phyloP scores from a whole-genome alignment of 2,329 filamentous ascomycete genomes.

The Ascochyta lentis region DNA sequence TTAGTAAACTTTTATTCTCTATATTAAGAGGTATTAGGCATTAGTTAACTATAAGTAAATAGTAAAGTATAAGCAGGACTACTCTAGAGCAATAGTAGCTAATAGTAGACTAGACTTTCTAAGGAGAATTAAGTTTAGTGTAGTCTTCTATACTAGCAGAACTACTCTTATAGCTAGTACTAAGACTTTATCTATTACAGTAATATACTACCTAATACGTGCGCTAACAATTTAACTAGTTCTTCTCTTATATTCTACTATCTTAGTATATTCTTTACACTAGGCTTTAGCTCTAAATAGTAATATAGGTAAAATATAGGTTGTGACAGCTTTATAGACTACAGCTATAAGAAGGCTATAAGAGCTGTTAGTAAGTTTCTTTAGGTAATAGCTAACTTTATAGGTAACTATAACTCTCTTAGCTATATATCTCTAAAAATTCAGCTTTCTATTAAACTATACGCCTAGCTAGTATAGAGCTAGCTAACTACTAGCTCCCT shows the following conservation, averaged over 20 bases:
- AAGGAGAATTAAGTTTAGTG: background rate
- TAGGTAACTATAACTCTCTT: too few species aligned
- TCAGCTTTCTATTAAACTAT: background rate
- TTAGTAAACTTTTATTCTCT: background rate
- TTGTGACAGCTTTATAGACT: background rate
- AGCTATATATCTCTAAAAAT: background rate
- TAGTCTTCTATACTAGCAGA: background rate
- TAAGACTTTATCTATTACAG: background rate
- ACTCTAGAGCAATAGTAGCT: background rate
- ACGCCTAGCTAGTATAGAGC: background rate
- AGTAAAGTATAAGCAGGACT: background rate
- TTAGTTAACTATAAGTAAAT: background rate
- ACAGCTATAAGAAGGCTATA: background rate
- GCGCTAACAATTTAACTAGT: background rate
- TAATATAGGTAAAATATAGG: background rate
- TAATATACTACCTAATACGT: background rate
- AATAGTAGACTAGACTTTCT: background rate
- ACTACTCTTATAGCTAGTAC: background rate
- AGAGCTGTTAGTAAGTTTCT: background rate
- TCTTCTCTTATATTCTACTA: background rate
- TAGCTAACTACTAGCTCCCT: too few species aligned
- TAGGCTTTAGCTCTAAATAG: background rate
- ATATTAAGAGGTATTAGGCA: background rate
- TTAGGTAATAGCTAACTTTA: background rate
- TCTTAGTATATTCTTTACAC: background rate